Conservation (phyloP, 345 rosid genomes). For the Populus tremula region DNA sequence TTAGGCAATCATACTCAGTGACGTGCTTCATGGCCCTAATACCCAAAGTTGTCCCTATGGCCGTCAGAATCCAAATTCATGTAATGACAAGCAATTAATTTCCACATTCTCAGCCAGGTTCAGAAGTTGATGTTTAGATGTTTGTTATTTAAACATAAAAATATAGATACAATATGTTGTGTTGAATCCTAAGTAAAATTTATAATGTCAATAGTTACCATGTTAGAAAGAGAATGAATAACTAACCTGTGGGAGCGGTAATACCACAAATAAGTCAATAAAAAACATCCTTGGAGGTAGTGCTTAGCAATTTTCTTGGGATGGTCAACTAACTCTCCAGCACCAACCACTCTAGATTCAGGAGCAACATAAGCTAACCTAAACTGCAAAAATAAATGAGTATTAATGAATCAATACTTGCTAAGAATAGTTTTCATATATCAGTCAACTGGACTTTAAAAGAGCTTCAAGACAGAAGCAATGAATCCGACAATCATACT, state of each 20-base stretch:
- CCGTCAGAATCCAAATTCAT: neutral
- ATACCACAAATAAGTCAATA: conserved; percentile 54
- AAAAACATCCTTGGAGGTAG: conserved; percentile 55
- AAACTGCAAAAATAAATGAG: conserved; percentile 50
- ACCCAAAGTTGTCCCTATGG: neutral
- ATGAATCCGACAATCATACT: neutral
- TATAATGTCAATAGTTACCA: neutral
- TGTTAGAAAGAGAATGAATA: neutral
- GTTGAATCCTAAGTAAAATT: neutral
- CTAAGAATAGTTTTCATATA: neutral
- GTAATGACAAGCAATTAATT: neutral
- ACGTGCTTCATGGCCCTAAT: neutral
- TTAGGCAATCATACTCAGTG: neutral
- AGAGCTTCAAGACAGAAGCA: neutral
- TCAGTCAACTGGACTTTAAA: neutral
- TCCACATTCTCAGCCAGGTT: neutral
- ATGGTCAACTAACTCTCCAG: conserved; percentile 84
- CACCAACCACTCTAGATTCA: conserved; percentile 77
- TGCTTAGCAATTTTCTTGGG: conserved; percentile 63
- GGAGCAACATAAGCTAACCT: conserved; percentile 83
- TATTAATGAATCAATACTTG: neutral
- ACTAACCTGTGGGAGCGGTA: conserved; percentile 91
- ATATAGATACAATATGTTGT: neutral
- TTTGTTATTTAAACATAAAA: neutral
- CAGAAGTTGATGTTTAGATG: neutral